Evolutionary conservation across 768 basidiomycete genomes (phyloP), one percentile per base, ranked within the genome.

Genomic region (Pleurotus pulmonarius): DNA sequence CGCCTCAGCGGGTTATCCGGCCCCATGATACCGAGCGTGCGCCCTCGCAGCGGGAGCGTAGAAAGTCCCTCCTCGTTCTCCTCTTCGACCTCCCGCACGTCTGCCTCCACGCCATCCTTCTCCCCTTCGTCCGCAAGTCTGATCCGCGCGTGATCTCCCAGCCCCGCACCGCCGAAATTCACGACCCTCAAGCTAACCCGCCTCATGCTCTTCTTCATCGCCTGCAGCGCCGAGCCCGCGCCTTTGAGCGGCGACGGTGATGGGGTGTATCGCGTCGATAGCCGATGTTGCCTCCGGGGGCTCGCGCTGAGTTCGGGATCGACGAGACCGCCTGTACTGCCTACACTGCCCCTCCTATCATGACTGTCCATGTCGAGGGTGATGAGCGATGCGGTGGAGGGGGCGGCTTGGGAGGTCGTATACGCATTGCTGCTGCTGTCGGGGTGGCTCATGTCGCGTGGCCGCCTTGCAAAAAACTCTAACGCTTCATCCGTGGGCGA

Each of bases 111-210:
- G n/a, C n/a, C 54, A 12, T 44, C 54, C 37, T 56, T 61, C 12
- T 69, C 73, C 29, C 76, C 75, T 39, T 76, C 76, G 1, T 64
- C 77, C 51, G 87, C 85, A 5, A 67, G 64, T 25, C 82, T 74
- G 15, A 87, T 66, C 39, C 39, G 22, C 6, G 38, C 38, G 56
- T 85, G 86, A 12, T 80, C 79, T 56, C 85, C 86, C 59, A 87
- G 61, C 0, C 82, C 84, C 12, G 75, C 72, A 1, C 82, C 83
- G 6, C 82, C 83, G 55, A 94, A 68, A 65, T 92, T 92, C 44
- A 91, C 92, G n/a, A 94, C 90, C 13, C 92, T 85, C 58, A 87
- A 66, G 8, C 88, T 90, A 48, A 85, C 84, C 18, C 87, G 76
- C 11, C 81, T 77, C 5, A 91, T 59, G 56, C 74, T 82, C 56